Base-by-base conservation (phyloP, 345 rosid species). In the Gossypium raimondii region DNA sequence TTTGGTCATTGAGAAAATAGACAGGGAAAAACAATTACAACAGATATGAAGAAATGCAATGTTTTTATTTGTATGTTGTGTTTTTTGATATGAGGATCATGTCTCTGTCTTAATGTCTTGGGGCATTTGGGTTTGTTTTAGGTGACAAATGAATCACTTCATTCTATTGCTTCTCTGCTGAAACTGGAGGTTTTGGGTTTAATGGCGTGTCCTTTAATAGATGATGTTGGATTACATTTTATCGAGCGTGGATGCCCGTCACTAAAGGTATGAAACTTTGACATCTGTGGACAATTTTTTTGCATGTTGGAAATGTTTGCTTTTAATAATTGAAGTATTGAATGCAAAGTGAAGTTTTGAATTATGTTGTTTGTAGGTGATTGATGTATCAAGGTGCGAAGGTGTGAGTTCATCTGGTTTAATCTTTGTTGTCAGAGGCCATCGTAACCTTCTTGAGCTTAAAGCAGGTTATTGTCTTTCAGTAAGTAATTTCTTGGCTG, bases 341-440 rank as follows among this genome's bases (percentile, higher is more conserved):
- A 38, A 16, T 66, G 24, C 22, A 4, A 59, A 55, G 18, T n/a
- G 10, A 62, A 64, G 27, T 47, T 74, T 59, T n/a, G 22, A 20
- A 20, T 13, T 57, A 79, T 48, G 27, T 53, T 58, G 63, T 29
- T 45, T 61, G 44, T 84, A 92, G 98, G 91, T 73, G 47, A 67
- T 94, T 50, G 90, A 91, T 83, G 83, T 91, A 43, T 87, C 97
- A 0, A 94, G 98, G 82, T 92, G 98, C 75, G 93, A 85, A 45
- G 75, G 78, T 69, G 78, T 94, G 79, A 86, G 83, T 81, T 81
- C 85, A 8, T 81, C 81, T 50, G 87, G 98, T 75, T 75, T 88
- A 74, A 73, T 78, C 75, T 76, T 85, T 76, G 67, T 89, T 5
- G 67, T 88, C 62, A 81, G 82, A 84, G 88, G 93, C 73, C 97